Conservation (phyloP, 2,329 filamentous ascomycete genomes). For the Fusarium sp. region DNA sequence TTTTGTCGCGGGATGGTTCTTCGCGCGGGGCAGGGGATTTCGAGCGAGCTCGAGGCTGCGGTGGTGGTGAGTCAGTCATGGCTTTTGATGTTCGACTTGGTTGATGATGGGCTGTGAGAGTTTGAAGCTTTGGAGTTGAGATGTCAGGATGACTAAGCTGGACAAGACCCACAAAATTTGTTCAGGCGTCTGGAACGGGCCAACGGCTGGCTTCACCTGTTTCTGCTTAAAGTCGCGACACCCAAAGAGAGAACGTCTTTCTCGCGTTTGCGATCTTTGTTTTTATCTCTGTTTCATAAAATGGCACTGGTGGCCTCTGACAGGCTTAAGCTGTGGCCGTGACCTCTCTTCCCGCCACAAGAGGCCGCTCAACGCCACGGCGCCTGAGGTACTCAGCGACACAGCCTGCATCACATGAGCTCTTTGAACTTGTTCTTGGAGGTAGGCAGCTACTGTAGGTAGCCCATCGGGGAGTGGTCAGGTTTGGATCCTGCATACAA, state of each 20-base stretch:
- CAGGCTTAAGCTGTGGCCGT: background rate
- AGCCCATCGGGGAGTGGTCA: background rate
- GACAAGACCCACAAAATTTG: background rate
- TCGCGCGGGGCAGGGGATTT: conserved; percentile 27
- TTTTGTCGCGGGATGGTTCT: conserved; percentile 1
- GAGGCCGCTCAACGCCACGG: background rate
- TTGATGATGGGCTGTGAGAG: background rate
- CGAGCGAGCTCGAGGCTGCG: conserved; percentile 31
- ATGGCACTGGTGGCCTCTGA: background rate
- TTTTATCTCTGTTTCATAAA: background rate
- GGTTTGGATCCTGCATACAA: background rate
- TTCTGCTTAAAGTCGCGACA: background rate
- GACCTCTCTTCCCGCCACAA: background rate
- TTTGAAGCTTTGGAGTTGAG: background rate
- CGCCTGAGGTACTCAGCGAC: background rate
- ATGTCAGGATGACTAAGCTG: background rate
- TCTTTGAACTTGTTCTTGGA: background rate
- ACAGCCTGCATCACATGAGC: background rate
- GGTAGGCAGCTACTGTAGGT: background rate
- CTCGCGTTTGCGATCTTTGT: background rate
- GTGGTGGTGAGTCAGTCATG: conserved; percentile 35
- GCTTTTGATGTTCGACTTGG: background rate
- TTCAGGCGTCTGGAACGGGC: background rate
- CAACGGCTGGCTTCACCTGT: background rate
- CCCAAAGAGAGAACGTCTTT: background rate